A percentile compares a stretch with the other conserved stretches of the same genome.
phyloP scores from a whole-genome alignment of 495 filamentous ascomycete species.

The Aspergillus haitiensis region DNA sequence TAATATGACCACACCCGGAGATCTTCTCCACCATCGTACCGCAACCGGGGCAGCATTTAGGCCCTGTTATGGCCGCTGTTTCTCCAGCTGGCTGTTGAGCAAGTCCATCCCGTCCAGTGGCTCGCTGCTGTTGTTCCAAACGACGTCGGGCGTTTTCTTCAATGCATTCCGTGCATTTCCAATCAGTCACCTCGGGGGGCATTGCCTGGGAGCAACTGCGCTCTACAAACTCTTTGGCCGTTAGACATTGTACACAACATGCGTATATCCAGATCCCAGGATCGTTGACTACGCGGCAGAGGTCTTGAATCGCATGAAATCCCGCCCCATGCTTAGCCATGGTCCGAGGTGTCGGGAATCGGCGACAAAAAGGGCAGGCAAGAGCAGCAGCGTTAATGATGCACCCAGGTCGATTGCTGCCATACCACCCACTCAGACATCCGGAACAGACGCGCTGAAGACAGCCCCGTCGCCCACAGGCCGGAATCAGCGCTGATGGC shows the following conservation, averaged over 20 bases:
- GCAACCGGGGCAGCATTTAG: slow-evolving; percentile 36
- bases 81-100: background rate
- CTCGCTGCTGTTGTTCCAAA: background rate
- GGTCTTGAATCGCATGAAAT: slow-evolving; percentile 23
- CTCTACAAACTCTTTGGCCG: slow-evolving; percentile 35
- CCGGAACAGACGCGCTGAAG: slow-evolving; percentile 26
- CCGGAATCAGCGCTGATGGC: slow-evolving; percentile 23
- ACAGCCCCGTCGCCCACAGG: slow-evolving; percentile 32
- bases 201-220: slow-evolving; percentile 35
- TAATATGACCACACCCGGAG: slow-evolving; percentile 39
- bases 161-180: slow-evolving; percentile 32
- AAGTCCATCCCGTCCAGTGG: background rate
- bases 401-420: slow-evolving; percentile 28
- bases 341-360: slow-evolving; percentile 32
- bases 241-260: slow-evolving; percentile 39
- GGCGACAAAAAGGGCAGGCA: slow-evolving; percentile 45
- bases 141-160: slow-evolving; percentile 2
- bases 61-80: background rate
- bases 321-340: slow-evolving; percentile 28
- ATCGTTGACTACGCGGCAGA: slow-evolving; percentile 32
- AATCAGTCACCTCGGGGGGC: slow-evolving; percentile 29
- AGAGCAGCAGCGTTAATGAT: slow-evolving; percentile 46
- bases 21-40: slow-evolving; percentile 31
- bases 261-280: slow-evolving; percentile 40
- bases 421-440: slow-evolving; percentile 29